Conservation (phyloP, 1,139 yeast species). For the Taiozyma sp. region DNA sequence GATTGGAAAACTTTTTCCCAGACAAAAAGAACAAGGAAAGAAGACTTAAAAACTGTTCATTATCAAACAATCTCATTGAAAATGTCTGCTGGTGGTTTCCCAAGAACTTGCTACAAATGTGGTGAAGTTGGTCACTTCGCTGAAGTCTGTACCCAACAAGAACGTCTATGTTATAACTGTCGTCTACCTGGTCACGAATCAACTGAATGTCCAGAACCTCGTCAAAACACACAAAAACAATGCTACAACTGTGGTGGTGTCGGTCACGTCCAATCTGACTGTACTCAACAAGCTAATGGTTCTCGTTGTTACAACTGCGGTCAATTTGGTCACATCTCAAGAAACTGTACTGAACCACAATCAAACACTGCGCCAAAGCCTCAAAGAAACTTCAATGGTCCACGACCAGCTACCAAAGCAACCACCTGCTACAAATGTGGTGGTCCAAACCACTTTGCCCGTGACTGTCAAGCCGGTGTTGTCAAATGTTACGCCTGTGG, state of each 20-base stretch:
- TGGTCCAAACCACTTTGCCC: constrained; percentile 90
- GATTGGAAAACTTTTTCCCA: constrained; percentile 1
- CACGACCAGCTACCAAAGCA: constrained; percentile 31
- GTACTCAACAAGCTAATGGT: constrained; percentile 47
- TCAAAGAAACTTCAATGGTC: constrained; percentile 11
- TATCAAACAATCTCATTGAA: background rate
- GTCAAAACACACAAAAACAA: constrained; percentile 77
- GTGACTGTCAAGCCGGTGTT: constrained; percentile 77
- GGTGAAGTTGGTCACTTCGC: constrained; percentile 93
- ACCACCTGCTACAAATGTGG: constrained; percentile 89
- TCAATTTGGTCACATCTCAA: constrained; percentile 79
- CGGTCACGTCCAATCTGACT: constrained; percentile 72
- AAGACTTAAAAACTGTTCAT: background rate
- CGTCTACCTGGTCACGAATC: constrained; percentile 89
- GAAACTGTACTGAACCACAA: constrained; percentile 55
- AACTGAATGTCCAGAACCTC: constrained; percentile 82
- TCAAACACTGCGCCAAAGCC: constrained; percentile 19
- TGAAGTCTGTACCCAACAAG: constrained; percentile 77
- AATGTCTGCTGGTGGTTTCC: constrained; percentile 52
- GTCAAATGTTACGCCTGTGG: constrained; percentile 93
- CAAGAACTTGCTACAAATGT: constrained; percentile 88
- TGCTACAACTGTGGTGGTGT: constrained; percentile 80
- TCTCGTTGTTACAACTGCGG: constrained; percentile 81
- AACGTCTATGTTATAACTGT: constrained; percentile 91
- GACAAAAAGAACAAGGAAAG: background rate